A percentile compares a stretch with the other conserved stretches of the same genome.
Evolutionary conservation across 352 stramenopile genomes (phyloP).

Genomic region (Phytophthora europaea): DNA sequence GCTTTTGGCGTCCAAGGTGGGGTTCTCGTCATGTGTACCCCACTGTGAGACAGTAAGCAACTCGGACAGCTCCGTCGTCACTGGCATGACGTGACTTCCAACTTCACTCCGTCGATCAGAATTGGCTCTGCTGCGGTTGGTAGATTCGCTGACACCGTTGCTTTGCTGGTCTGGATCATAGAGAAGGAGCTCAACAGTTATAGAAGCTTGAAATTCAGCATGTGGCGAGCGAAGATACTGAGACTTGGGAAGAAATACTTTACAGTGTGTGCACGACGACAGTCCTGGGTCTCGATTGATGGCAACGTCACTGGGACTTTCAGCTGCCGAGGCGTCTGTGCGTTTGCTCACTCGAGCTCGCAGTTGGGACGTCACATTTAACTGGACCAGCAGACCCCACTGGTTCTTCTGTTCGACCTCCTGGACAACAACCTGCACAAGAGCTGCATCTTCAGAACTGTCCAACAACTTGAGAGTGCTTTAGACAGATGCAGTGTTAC

Average conservation of each 20-base stretch:
- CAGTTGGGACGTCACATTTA: constrained; percentile 24
- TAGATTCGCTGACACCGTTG: neutral
- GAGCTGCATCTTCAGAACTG: neutral
- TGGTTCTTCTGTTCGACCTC: constrained; percentile 37
- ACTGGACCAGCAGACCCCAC: constrained; percentile 49
- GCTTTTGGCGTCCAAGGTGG: constrained; percentile 3
- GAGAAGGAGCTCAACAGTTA: constrained; percentile 12
- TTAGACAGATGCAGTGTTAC: constrained; percentile 12
- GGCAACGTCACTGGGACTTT: neutral
- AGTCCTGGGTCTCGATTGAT: constrained; percentile 1
- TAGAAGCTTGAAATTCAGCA: constrained; percentile 15
- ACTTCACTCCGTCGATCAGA: neutral
- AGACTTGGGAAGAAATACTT: constrained; percentile 50
- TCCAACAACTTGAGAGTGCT: neutral
- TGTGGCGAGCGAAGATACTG: constrained; percentile 25
- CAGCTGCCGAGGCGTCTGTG: neutral
- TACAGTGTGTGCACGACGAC: constrained; percentile 11
- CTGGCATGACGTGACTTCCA: neutral
- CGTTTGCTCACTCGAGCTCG: constrained; percentile 3
- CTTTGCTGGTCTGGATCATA: neutral
- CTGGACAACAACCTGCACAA: constrained; percentile 32
- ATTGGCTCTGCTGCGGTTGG: neutral
- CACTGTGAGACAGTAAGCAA: constrained; percentile 27
- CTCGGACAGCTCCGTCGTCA: constrained; percentile 12
- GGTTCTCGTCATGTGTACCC: constrained; percentile 22